Percentiles rank a stretch among this genome's conserved stretches.
phyloP scores from a whole-genome alignment of 805 yeast species.

The Komagataella kurtzmanii region DNA sequence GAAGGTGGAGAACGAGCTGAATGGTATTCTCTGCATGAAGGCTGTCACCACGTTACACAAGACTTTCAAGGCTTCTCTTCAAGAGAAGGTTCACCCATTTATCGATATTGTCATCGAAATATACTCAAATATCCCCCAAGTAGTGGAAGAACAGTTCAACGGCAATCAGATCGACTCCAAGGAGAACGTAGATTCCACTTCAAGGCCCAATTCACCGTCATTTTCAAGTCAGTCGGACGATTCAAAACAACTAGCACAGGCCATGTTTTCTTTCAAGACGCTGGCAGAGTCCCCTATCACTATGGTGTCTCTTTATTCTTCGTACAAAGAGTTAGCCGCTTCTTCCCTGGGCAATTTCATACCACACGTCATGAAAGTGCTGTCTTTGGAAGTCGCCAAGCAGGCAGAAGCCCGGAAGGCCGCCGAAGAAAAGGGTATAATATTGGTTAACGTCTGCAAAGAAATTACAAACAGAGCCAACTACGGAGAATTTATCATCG shows the following conservation, averaged over 20 bases:
- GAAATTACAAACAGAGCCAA: slow-evolving; percentile 62
- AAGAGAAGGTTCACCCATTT: slow-evolving; percentile 67
- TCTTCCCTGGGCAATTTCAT: slow-evolving; percentile 63
- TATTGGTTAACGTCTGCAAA: slow-evolving; percentile 62
- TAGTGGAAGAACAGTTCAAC: slow-evolving; percentile 61
- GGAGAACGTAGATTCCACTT: slow-evolving; percentile 15
- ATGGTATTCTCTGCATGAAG: slow-evolving; percentile 85
- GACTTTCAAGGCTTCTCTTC: slow-evolving; percentile 55
- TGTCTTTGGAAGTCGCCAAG: slow-evolving; percentile 69
- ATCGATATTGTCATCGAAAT: slow-evolving; percentile 62
- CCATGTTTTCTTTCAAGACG: slow-evolving; percentile 78
- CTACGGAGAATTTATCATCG: slow-evolving; percentile 78
- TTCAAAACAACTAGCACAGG: slow-evolving; percentile 40
- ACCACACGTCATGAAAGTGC: slow-evolving; percentile 66
- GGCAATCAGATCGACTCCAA: slow-evolving; percentile 4
- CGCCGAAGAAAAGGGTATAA: slow-evolving; percentile 41
- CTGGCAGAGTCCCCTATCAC: slow-evolving; percentile 95
- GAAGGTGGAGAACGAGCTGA: slow-evolving; percentile 82
- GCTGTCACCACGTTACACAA: slow-evolving; percentile 77
- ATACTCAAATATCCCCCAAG: slow-evolving; percentile 65
- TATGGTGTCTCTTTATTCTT: slow-evolving; percentile 82
- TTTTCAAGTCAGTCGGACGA: slow-evolving; percentile 26
- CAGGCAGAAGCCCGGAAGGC: slow-evolving; percentile 55
- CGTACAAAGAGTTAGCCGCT: slow-evolving; percentile 66
- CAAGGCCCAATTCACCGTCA: slow-evolving; percentile 27